Conservation (phyloP, 352 stramenopile genomes). For the Globisporangium iwayamae region DNA sequence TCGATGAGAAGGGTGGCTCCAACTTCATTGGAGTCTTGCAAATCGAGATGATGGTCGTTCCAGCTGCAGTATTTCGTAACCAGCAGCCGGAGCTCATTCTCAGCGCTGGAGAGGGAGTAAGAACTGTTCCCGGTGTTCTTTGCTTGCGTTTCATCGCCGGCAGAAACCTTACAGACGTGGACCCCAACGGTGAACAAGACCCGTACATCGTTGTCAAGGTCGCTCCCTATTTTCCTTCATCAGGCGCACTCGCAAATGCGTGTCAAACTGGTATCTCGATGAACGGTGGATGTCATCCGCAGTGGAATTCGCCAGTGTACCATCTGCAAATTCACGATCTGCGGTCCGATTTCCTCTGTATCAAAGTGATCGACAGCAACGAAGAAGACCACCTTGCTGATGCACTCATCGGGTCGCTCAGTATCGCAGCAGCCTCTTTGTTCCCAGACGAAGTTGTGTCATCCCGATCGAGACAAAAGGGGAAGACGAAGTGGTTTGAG, state of each 20-base stretch:
- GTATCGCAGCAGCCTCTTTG: slow-evolving; percentile 27
- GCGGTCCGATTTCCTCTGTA: slow-evolving; percentile 29
- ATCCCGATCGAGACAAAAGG: background rate
- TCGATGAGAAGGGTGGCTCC: background rate
- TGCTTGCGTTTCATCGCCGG: slow-evolving; percentile 40
- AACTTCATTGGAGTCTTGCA: slow-evolving; percentile 17
- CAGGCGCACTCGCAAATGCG: slow-evolving; percentile 1
- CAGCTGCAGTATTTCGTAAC: background rate
- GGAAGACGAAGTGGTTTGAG: slow-evolving; percentile 38
- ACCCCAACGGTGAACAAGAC: slow-evolving; percentile 49
- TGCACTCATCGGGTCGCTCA: slow-evolving; percentile 32
- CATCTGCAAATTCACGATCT: slow-evolving; percentile 27
- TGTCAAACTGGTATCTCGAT: slow-evolving; percentile 46
- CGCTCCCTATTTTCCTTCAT: slow-evolving; percentile 14
- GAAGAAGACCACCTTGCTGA: slow-evolving; percentile 54
- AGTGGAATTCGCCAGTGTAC: slow-evolving; percentile 45
- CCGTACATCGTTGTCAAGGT: slow-evolving; percentile 36
- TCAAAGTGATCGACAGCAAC: slow-evolving; percentile 53
- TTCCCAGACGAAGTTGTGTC: slow-evolving; percentile 19
- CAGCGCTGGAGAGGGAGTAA: background rate
- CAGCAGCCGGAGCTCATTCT: background rate
- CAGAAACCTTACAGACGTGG: slow-evolving; percentile 43
- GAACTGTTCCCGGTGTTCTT: slow-evolving; percentile 24
- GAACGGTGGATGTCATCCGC: slow-evolving; percentile 44
- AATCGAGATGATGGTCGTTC: slow-evolving; percentile 9